A percentile compares a stretch with the other conserved stretches of the same genome.
phyloP scores from a whole-genome alignment of 345 rosid genomes.

The Combretum micranthum region DNA sequence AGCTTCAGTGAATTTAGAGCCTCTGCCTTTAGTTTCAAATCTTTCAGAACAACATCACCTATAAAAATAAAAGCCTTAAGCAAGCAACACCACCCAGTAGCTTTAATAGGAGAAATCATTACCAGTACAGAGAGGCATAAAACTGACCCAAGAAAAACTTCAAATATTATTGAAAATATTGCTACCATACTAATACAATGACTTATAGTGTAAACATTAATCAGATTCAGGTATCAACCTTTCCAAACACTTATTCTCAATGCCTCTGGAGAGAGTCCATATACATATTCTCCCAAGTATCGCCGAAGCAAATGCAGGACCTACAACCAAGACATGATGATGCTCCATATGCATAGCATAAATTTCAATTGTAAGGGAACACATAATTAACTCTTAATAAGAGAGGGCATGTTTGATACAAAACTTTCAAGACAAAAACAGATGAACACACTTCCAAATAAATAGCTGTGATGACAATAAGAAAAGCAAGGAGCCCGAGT shows the following conservation, averaged over 20 bases:
- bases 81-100: not conserved
- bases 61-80: conserved; percentile 4
- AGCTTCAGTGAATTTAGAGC: conserved; percentile 88
- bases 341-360: not conserved
- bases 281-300: conserved; percentile 95
- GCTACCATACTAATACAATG: not conserved
- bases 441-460: no score
- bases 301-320: conserved; percentile 94
- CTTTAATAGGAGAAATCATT: not conserved
- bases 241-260: conserved; percentile 97
- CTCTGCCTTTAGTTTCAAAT: conserved; percentile 88
- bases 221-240: conserved; percentile 36
- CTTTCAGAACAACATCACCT: conserved; percentile 98
- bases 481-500: no score
- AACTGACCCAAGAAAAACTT: no score
- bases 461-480: no score
- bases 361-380: not conserved
- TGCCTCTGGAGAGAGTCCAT: conserved; percentile 90
- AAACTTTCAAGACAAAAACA: no score
- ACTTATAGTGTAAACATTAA: not conserved
- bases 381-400: not conserved
- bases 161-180: no score
- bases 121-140: not conserved
- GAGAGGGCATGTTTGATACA: not conserved
- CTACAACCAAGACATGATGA: conserved; percentile 28